Base-by-base conservation (phyloP, 2,329 filamentous ascomycete genomes). In the Fusarium continuum region DNA sequence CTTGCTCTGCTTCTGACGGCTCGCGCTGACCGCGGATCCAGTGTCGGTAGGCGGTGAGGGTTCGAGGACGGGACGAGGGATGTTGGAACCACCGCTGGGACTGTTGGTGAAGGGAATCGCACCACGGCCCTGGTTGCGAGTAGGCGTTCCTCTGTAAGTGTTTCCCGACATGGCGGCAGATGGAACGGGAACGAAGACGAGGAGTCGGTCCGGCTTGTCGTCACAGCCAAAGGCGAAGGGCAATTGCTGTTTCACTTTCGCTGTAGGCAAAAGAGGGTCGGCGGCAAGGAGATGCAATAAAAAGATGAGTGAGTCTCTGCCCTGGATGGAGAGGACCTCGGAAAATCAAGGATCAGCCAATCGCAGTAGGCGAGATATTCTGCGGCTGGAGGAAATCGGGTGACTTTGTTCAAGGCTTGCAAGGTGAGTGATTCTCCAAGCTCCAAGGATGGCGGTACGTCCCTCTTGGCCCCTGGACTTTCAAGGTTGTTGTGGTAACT, bases 1-100 rank as follows among this genome's bases (percentile, higher is more conserved):
- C 82, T 98, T 98, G 70, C 89, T 90, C 84, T 97, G 94, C 81
- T 97, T 97, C 78, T 95, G 91, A 74, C 95, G 88, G 78, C 94
- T 98, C 70, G 93, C 91, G 80, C 92, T 97, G 80, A 97, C 86
- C 34, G 91, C 88, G 51, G 92, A 91, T 65, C 75, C 78, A 53
- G 78, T 68, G 70, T 91, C 90, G 79, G 81, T 87, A 65, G 82
- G 80, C 67, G 83, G 79, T 38, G 61, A 31, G 19, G 59, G 53
- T 45, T 93, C 91, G 64, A 87, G 81, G 45, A 91, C 86, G 39
- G 91, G 91, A 71, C 91, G 85, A 69, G 90, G 90, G 73, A 93
- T 93, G 73, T 79, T 83, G 44, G 90, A 92, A 56, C 81, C 78
- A 55, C 55, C 70, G 52, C 78, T 78, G 55, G 85, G 87, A 75